These are phyloP conservation scores for Uncinocarpus reesii DNA, from an alignment of 2,329 filamentous ascomycete species.

Conservation along the genomic window DNA sequence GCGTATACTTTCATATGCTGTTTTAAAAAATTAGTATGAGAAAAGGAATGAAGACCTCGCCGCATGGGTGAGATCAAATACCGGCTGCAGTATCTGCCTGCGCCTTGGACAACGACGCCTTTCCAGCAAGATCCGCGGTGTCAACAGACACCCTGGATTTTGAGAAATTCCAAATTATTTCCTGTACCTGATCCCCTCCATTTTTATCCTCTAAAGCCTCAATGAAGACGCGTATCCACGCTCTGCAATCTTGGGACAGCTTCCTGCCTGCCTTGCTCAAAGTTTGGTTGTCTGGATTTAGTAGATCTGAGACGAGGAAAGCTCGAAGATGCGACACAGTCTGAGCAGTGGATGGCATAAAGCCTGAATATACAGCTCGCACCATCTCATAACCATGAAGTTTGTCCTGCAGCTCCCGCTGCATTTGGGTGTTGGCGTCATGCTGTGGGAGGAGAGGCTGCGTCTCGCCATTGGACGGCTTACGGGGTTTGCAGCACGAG, in stretches of 20 bases:
- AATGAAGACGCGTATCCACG: conserved; percentile 70
- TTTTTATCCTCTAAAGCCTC: conserved; percentile 78
- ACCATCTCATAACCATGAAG: conserved; percentile 90
- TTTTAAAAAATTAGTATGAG: conserved; percentile 15
- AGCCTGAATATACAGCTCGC: conserved; percentile 68
- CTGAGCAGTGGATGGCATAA: conserved; percentile 87
- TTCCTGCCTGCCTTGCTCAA: conserved; percentile 68
- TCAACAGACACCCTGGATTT: conserved; percentile 64
- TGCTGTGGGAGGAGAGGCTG: conserved; percentile 75
- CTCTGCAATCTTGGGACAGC: conserved; percentile 59
- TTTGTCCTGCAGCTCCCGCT: conserved; percentile 73
- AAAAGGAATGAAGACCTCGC: neutral
- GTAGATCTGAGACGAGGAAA: conserved; percentile 63
- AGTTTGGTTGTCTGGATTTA: conserved; percentile 64
- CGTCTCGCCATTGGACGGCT: conserved; percentile 48
- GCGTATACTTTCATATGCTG: conserved; percentile 69
- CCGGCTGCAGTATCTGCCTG: conserved; percentile 63
- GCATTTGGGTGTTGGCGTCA: conserved; percentile 51
- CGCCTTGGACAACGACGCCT: conserved; percentile 52
- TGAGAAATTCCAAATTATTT: conserved; percentile 76
- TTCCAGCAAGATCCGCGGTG: conserved; percentile 50
- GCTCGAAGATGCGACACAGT: conserved; percentile 67
- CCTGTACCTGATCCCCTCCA: conserved; percentile 71
- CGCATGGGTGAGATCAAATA: conserved; percentile 26
- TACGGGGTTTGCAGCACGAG: conserved; percentile 54